Conservation (phyloP, 1,284 basidiomycete genomes). For the Moniliella sp. region DNA sequence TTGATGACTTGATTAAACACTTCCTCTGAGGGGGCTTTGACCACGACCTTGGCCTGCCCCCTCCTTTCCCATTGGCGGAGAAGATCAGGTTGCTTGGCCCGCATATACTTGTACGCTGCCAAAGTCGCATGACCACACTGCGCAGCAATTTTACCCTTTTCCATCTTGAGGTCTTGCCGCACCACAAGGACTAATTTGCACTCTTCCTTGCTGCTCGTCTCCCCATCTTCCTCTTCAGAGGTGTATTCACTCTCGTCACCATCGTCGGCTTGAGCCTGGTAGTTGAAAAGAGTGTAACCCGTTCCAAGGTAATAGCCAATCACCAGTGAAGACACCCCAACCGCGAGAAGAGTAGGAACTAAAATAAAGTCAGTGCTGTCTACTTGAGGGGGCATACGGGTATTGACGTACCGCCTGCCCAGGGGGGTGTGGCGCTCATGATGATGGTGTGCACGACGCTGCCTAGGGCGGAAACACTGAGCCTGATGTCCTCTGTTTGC, state of each 20-base stretch:
- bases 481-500: too few relatives aligned
- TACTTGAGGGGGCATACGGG: too few relatives aligned
- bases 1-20: conserved; percentile 12
- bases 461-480: too few relatives aligned
- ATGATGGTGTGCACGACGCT: too few relatives aligned
- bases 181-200: conserved; percentile 10
- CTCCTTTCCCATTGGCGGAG: neutral
- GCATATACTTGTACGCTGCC: conserved; percentile 19
- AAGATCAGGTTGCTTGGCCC: conserved; percentile 7
- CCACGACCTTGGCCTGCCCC: conserved; percentile 24
- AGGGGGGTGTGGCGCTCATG: too few relatives aligned
- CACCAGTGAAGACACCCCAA: neutral
- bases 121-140: conserved; percentile 31
- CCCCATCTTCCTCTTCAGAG: neutral
- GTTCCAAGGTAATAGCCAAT: neutral
- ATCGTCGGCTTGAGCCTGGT: neutral
- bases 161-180: conserved; percentile 31
- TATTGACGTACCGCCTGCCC: too few relatives aligned
- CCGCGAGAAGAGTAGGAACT: neutral
- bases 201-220: neutral
- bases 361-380: too few relatives aligned
- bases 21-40: conserved; percentile 24
- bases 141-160: conserved; percentile 32
- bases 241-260: neutral
- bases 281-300: neutral